phyloP scores from a whole-genome alignment of 1,284 basidiomycete species.

The Cystobasidium pallidum region DNA sequence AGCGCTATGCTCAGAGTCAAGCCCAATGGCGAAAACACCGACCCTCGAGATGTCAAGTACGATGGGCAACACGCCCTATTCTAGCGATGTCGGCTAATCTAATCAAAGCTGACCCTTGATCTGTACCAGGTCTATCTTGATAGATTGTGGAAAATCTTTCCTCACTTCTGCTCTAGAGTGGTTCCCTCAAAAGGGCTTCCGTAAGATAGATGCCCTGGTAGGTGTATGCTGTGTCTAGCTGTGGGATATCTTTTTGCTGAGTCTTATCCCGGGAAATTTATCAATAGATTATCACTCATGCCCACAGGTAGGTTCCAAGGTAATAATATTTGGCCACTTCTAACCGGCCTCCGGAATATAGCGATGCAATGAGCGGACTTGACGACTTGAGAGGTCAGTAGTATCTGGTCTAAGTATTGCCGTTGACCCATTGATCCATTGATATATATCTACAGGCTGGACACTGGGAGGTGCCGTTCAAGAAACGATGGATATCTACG shows the following conservation, averaged over 20 bases:
- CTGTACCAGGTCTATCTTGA: conserved; percentile 60
- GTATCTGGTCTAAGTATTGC: background rate
- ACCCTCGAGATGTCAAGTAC: conserved; percentile 59
- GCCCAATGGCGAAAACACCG: conserved; percentile 19
- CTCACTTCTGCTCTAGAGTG: conserved; percentile 73
- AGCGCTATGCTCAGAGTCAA: conserved; percentile 65
- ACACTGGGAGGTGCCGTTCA: conserved; percentile 71
- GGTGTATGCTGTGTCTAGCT: conserved; percentile 60
- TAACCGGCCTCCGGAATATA: background rate
- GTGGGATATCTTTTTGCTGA: conserved; percentile 64
- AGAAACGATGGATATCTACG: conserved; percentile 71
- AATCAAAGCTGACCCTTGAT: background rate
- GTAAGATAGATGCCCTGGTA: conserved; percentile 74
- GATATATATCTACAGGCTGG: conserved; percentile 64
- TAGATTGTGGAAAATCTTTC: conserved; percentile 81
- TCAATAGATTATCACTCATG: conserved; percentile 36
- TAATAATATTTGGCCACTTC: background rate
- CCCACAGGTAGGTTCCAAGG: conserved; percentile 11
- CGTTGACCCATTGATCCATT: background rate
- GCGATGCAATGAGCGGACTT: conserved; percentile 72
- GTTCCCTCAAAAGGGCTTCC: conserved; percentile 74
- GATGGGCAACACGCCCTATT: background rate
- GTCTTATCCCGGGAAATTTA: conserved; percentile 59
- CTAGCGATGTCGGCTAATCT: background rate
- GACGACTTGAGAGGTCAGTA: conserved; percentile 73